Evolutionary conservation across 1,284 basidiomycete species (phyloP), one percentile per base, ranked within the genome.

Genomic region (Ustilago sp.): DNA sequence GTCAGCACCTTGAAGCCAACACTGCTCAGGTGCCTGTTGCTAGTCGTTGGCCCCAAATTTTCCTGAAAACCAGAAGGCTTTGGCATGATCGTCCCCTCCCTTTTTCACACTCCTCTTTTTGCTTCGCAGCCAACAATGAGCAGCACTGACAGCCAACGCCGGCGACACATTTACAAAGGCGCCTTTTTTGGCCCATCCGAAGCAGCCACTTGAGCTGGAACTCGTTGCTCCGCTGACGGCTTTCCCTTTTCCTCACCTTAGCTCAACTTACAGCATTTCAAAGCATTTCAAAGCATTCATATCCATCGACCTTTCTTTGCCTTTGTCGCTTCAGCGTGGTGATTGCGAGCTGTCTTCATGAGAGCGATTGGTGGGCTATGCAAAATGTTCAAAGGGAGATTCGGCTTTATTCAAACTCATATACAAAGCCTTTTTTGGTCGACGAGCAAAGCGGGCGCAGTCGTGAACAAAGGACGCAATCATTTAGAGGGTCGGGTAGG

Each of bases 401-500:
- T 45, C 7, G n/a, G 7, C n/a, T 45, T 19, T 7, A 45, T 7
- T 4, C 17, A 45, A 8, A 45, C 39, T 3, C 13, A 41, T 9
- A 41, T 1, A 41, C 15, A 15, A 45, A 45, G 7, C n/a, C 43
- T 5, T 45, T 45, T 17, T 45, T 19, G 43, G 43, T 28, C 23
- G 23, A 28, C 23, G 23, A 28, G 23, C 23, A 28, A 28, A 28
- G 23, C n/a, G 43, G 7, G 43, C 43, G n/a, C 43, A 45, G 19
- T 28, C 23, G 23, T 19, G 43, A 19, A 19, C 7, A 6, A 41
- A 19, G 43, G n/a, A 45, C 43, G 43, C 43, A 45, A 6, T 45
- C 43, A 45, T 45, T 45, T 19, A 23, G 17, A 28, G 31, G 48
- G 31, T 59, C 61, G 67, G 56, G 43, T 68, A 58, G 32, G 67